Percentiles rank a stretch among this genome's conserved stretches.
Evolutionary conservation across 208 protist species (phyloP).

Genomic region (Trypanosoma scelopori): DNA sequence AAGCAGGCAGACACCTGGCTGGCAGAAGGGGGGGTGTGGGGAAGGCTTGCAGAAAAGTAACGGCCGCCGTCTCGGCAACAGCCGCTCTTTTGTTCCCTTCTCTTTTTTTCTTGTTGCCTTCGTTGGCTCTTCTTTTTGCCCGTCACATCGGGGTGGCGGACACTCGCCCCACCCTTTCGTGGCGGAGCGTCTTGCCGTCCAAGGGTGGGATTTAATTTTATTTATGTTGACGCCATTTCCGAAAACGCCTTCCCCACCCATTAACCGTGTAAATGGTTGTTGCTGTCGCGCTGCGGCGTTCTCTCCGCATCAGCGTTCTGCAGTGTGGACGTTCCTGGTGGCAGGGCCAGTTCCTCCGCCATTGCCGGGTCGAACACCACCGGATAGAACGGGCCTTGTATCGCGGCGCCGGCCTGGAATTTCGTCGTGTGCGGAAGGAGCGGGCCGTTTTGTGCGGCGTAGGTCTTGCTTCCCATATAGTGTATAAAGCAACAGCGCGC

Average conservation of each 20-base stretch:
- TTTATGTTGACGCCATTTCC: neutral
- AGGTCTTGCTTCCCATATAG: constrained; percentile 68
- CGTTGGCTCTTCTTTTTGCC: no score
- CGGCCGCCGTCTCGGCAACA: no score
- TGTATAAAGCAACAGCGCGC: constrained; percentile 69
- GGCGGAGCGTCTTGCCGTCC: no score
- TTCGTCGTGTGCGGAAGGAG: constrained; percentile 74
- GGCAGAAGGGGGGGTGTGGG: no score
- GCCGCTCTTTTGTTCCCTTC: no score
- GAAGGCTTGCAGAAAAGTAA: no score
- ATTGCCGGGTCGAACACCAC: constrained; percentile 83
- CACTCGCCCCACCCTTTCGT: no score
- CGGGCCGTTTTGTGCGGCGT: constrained; percentile 52
- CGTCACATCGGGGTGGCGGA: no score
- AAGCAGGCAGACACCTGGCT: no score
- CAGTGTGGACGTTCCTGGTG: constrained; percentile 3
- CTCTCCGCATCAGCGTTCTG: neutral
- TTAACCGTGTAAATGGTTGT: no score
- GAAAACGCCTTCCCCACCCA: neutral
- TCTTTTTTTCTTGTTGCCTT: no score
- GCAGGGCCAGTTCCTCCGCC: constrained; percentile 64
- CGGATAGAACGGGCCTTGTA: constrained; percentile 74
- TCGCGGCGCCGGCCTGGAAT: constrained; percentile 55
- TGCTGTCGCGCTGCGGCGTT: neutral
- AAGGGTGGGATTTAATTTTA: no score